Evolutionary conservation across 2,329 filamentous ascomycete species (phyloP), one percentile per base, ranked within the genome.

Genomic region (Diaporthe nobilis): DNA sequence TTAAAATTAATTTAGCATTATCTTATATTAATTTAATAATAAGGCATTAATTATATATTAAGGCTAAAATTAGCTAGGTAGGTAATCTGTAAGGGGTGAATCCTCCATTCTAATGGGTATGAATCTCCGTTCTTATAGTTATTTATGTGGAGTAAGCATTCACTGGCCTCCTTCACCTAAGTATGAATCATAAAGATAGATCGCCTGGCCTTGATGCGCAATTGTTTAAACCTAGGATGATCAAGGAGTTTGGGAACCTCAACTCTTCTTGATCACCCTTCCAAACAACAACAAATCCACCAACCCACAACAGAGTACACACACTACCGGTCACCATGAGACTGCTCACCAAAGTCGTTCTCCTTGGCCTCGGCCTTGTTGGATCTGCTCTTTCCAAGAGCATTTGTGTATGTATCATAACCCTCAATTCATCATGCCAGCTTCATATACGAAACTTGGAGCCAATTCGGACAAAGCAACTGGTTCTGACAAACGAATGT

Each of bases 281-380:
- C 17, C 47, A 37, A 39, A 1, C 31, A 53, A 68, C 34, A 39
- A 20, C 7, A 28, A 39, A 39, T 15, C 22, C 7, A 20, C 10
- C 31, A 68, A 3, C 1, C 13, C 12, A 37, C 47, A 25, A 3
- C 28, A 51, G 39, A 37, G 2, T 5, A 2, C 22, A 39, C 47
- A 28, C 28, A 25, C 63, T 20, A n/a, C 28, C 8, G 3, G 28
- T 39, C 65, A 68, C 13, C 13, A 68, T 68, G 65, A 68, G 47
- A 53, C 47, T 53, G 6, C 22, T 39, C 13, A 53, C 8, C 31
- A 53, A 53, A 12, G 31, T 68, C 47, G 13, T 53, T 25, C 12
- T 68, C 47, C 47, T 39, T 22, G 31, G 65, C 65, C 31, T 68
- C 7, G 47, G 65, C 31, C 65, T 68, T 39, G 22, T 39, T 4